Base-by-base conservation (phyloP, 352 stramenopile genomes). In the Pythium folliculosum region DNA sequence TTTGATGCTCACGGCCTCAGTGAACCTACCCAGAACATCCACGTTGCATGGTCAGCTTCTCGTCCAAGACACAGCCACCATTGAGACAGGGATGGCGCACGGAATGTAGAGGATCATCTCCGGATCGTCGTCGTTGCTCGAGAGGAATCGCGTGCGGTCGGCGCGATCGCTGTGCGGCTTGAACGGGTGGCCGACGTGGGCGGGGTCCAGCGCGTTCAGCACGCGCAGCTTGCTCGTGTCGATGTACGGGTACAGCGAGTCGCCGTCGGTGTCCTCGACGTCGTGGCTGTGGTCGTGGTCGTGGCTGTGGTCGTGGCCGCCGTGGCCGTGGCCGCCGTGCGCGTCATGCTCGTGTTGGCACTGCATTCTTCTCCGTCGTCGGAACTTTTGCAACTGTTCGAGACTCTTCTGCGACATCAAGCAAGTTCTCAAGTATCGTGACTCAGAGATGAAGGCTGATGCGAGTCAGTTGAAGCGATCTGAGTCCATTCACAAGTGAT, bases 1-100 rank as follows among this genome's bases (percentile, higher is more conserved):
- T 59, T 94, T 94, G 72, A 96, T 91, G 65, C 80, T 94, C 63
- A 94, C 88, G 8, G 86, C 84, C 70, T 96, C 86, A 7, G 88
- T 96, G 65, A 96, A 96, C 59, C 82, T 63, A 35, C 9, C 9
- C 17, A 21, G 10, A 47, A 47, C 13, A 19, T 5, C 8, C 40
- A 47, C 2, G 14, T 13, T 43, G 37, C 3, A 21, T 7, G 9
- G 14, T 47, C 40, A 47, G 14, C 40, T 47, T 47, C 40, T 8
- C 1, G 40, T n/a, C 17, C 14, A 21, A 48, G 1, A 48, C 49
- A 5, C 52, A 49, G 5, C 35, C 32, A 27, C 9, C 17, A 32
- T 17, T 45, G 6, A 17, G 5, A 55, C 25, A 30, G 17, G 22
- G 3, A 51, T 48, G 5, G 66, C 77, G 51, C 66, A 89, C 65